Conservation (phyloP, 805 yeast genomes). For the Hemisphaericaspora nanyangensis region DNA sequence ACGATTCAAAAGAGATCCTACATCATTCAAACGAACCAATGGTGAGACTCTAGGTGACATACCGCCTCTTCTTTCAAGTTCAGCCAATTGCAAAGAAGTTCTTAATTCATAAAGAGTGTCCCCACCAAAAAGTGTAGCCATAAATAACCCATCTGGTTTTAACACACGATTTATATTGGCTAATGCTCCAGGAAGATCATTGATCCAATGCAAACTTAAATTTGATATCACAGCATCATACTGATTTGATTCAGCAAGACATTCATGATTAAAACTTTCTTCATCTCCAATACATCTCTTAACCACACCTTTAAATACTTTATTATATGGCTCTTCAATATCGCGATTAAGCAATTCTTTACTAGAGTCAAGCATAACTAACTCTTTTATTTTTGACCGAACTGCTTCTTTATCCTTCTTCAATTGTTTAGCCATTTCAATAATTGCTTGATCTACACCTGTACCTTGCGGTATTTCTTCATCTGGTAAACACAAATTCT, state of each 20-base stretch:
- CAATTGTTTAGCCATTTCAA: conserved; percentile 38
- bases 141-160: conserved; percentile 76
- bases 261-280: conserved; percentile 49
- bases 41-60: conserved; percentile 81
- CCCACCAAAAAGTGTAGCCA: conserved; percentile 80
- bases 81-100: conserved; percentile 78
- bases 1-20: conserved; percentile 66
- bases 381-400: conserved; percentile 45
- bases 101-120: conserved; percentile 82
- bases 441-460: conserved; percentile 32
- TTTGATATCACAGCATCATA: conserved; percentile 75
- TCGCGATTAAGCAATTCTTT: conserved; percentile 51
- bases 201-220: conserved; percentile 78
- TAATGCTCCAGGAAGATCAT: conserved; percentile 70
- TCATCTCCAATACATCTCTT: conserved; percentile 62
- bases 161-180: conserved; percentile 53
- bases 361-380: conserved; percentile 68
- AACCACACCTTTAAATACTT: conserved; percentile 39
- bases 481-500: conserved; percentile 27
- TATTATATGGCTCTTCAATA: conserved; percentile 36
- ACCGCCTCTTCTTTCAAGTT: conserved; percentile 74
- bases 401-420: conserved; percentile 53
- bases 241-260: conserved; percentile 31
- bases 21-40: conserved; percentile 70
- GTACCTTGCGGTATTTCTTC: conserved; percentile 14